These are phyloP conservation scores for Orychophragmus violaceus DNA, from an alignment of 345 rosid genomes.

Conservation along the genomic window DNA sequence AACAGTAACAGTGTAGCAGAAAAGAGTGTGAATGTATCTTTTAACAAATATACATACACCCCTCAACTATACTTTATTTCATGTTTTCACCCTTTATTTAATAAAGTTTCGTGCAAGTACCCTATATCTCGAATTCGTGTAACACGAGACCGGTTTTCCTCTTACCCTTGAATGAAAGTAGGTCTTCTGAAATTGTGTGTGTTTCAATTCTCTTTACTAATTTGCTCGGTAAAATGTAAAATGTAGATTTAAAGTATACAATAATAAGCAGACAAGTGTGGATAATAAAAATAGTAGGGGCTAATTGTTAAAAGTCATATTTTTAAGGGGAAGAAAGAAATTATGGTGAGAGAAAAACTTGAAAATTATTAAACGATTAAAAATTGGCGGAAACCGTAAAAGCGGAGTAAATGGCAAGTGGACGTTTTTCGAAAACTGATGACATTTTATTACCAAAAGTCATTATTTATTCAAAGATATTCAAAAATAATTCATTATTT, in stretches of 20 bases:
- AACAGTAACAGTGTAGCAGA: conserved; percentile 10
- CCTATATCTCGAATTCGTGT: neutral
- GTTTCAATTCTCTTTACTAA: neutral
- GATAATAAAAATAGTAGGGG: neutral
- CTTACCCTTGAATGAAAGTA: neutral
- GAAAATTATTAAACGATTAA: conserved; percentile 10
- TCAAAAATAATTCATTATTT: too few species aligned
- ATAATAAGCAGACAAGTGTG: neutral
- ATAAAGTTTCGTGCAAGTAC: neutral
- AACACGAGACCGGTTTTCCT: neutral
- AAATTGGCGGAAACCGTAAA: conserved; percentile 26
- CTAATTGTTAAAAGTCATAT: neutral
- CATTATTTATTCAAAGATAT: too few species aligned
- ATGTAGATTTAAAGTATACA: too few species aligned
- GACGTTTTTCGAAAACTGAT: conserved; percentile 17
- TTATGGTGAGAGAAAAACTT: conserved; percentile 14
- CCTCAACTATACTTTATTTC: neutral
- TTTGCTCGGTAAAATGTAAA: neutral
- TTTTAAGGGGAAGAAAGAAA: neutral
- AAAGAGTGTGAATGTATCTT: neutral
- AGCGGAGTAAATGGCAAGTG: conserved; percentile 29
- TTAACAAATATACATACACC: neutral
- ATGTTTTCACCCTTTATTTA: neutral
- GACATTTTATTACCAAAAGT: neutral
- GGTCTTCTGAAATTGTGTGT: neutral